A percentile compares a stretch with the other conserved stretches of the same genome.
phyloP scores from a whole-genome alignment of 805 yeast species.

The Sungouiozyma intestinalis region DNA sequence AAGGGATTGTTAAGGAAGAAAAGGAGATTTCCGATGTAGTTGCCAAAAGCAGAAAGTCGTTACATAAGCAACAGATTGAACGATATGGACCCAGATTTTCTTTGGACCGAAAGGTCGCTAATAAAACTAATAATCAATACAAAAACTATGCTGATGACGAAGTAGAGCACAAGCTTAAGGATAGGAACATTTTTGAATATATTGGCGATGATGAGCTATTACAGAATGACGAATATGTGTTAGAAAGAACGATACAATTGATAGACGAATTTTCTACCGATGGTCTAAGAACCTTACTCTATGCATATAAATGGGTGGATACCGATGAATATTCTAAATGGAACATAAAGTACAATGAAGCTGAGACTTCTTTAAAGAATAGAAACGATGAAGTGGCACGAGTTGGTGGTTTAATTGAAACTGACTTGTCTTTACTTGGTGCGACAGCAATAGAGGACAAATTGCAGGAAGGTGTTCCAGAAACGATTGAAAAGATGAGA shows the following conservation, averaged over 20 bases:
- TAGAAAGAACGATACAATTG: constrained; percentile 81
- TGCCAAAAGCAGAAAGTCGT: constrained; percentile 42
- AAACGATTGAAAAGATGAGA: constrained; percentile 81
- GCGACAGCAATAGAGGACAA: constrained; percentile 98
- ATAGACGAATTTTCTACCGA: constrained; percentile 91
- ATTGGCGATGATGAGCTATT: constrained; percentile 48
- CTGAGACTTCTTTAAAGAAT: constrained; percentile 63
- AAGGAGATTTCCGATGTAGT: constrained; percentile 46
- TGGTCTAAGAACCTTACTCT: constrained; percentile 83
- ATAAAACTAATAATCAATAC: background rate
- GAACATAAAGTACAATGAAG: constrained; percentile 57
- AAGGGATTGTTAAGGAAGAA: constrained; percentile 34
- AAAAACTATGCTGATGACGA: background rate
- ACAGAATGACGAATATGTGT: constrained; percentile 60
- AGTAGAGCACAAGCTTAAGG: background rate
- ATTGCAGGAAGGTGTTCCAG: constrained; percentile 93
- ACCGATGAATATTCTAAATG: constrained; percentile 51
- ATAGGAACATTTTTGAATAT: constrained; percentile 22
- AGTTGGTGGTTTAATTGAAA: constrained; percentile 66
- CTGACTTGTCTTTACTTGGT: constrained; percentile 60
- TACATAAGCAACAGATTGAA: constrained; percentile 48
- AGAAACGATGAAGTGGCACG: constrained; percentile 57
- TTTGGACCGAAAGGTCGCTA: constrained; percentile 1
- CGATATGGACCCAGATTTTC: constrained; percentile 33
- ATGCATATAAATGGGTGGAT: constrained; percentile 66